Evolutionary conservation across 2,329 filamentous ascomycete species (phyloP).

Genomic region (Fusarium tanahbumbuense): DNA sequence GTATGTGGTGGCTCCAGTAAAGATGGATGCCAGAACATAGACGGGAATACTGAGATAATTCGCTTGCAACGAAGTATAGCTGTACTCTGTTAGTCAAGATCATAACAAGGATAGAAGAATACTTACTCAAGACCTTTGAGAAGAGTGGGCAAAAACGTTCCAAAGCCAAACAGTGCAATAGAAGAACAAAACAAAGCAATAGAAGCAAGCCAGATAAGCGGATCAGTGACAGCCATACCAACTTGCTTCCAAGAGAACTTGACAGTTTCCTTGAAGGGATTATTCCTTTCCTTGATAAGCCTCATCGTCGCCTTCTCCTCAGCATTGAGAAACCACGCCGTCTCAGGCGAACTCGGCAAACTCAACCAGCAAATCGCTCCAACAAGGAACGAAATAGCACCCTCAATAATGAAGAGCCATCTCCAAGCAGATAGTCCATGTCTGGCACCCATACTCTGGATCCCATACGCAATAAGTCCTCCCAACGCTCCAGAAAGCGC

Average conservation of each 20-base stretch:
- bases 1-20: conserved; percentile 19
- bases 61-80: conserved; percentile 45
- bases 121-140: conserved; percentile 50
- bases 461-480: conserved; percentile 46
- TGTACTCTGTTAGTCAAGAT: not conserved
- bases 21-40: conserved; percentile 46
- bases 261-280: conserved; percentile 1
- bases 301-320: conserved; percentile 52
- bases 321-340: conserved; percentile 57
- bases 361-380: conserved; percentile 52
- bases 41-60: conserved; percentile 54
- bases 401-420: conserved; percentile 63
- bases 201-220: conserved; percentile 50
- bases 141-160: conserved; percentile 52
- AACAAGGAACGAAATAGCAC: conserved; percentile 50
- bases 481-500: conserved; percentile 49
- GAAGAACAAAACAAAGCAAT: conserved; percentile 12
- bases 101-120: rapidly evolving
- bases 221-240: conserved; percentile 39
- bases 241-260: conserved; percentile 43
- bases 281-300: conserved; percentile 33
- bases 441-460: conserved; percentile 57
- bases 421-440: conserved; percentile 61
- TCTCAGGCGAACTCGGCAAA: conserved; percentile 59
- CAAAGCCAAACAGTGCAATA: conserved; percentile 51